Evolutionary conservation across 352 stramenopile genomes (phyloP).

Genomic region (Globisporangium middletonii): DNA sequence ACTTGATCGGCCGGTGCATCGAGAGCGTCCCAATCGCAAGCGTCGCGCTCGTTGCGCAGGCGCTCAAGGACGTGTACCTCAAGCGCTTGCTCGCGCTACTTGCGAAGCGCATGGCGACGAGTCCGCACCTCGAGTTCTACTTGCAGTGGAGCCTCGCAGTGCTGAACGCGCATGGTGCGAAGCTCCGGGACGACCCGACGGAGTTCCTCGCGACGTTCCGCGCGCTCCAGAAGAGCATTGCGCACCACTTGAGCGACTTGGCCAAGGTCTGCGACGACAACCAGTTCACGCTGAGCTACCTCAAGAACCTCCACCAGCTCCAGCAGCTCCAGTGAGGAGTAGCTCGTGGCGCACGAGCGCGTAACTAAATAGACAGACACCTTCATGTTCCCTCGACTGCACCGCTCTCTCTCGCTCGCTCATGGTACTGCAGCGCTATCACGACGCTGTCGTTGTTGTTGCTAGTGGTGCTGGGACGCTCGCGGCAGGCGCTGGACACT

Average conservation of each 20-base stretch:
- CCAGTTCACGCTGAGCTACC: conserved; percentile 85
- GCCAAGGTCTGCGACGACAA: conserved; percentile 88
- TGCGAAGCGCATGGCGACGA: conserved; percentile 88
- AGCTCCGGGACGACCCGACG: conserved; percentile 68
- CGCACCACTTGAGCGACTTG: conserved; percentile 78
- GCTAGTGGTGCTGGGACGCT: not conserved
- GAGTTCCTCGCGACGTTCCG: conserved; percentile 81
- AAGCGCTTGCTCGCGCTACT: conserved; percentile 91
- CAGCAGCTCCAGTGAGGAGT: conserved; percentile 24
- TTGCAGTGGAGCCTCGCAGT: conserved; percentile 94
- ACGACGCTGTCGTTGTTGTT: not conserved
- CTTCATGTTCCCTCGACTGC: conserved; percentile 1
- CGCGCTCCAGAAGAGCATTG: conserved; percentile 83
- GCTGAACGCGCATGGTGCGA: conserved; percentile 91
- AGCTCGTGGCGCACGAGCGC: not conserved
- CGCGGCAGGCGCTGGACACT: not conserved
- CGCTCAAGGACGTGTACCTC: conserved; percentile 89
- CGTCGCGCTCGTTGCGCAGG: conserved; percentile 89
- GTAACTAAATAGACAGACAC: conserved; percentile 46
- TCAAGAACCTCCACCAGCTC: conserved; percentile 63
- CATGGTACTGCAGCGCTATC: not conserved
- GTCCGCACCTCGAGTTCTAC: conserved; percentile 97
- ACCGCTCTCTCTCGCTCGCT: not conserved
- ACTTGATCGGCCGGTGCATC: conserved; percentile 89
- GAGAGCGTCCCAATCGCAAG: conserved; percentile 87